Evolutionary conservation across 257 asterid species (phyloP), one percentile per base, ranked within the genome.

Genomic region (Coffea canephora): DNA sequence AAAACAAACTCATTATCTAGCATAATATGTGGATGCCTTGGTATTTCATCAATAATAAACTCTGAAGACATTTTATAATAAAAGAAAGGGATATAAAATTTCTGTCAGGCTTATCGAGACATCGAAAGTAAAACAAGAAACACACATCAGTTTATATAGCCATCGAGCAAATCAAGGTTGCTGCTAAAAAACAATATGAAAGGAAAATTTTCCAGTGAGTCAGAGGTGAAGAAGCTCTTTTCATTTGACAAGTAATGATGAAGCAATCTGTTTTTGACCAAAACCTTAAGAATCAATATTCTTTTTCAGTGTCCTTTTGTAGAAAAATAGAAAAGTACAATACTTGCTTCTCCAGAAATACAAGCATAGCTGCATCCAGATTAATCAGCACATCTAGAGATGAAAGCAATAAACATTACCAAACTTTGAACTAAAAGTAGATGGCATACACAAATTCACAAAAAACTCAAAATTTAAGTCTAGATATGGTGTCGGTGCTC

Each of bases 401-500:
- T 70, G 61, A 34, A 59, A 8, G 23, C 25, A 23, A 64, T 61
- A 39, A 49, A 36, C 52, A 48, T 36, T 9, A 39, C 69, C 12
- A 69, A 69, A 54, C 41, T 76, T 54, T 46, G 61, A 27, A 36
- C 49, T 14, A 80, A 15, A 54, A 19, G 52, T 55, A 15, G 46
- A 43, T 70, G 65, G 66, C 11, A 61, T 43, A 57, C 61, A 25
- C 34, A 81, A 71, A 46, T 48, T 25, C 12, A 62, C 65, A 78
- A 74, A 55, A 62, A 67, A 27, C 72, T 43, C 36, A 4, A 77
- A 55, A 55, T 57, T 39, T 62, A 45, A 10, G 19, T 45, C 11
- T 77, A 31, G 50, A 73, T 46, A 77, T 36, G 25, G 75, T 5
- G 65, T 54, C 83, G 81, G 80, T 78, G 84, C 99, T 88, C 85